Conservation (phyloP, 805 yeast species). For the Cyberlindnera samutprakarnensis region DNA sequence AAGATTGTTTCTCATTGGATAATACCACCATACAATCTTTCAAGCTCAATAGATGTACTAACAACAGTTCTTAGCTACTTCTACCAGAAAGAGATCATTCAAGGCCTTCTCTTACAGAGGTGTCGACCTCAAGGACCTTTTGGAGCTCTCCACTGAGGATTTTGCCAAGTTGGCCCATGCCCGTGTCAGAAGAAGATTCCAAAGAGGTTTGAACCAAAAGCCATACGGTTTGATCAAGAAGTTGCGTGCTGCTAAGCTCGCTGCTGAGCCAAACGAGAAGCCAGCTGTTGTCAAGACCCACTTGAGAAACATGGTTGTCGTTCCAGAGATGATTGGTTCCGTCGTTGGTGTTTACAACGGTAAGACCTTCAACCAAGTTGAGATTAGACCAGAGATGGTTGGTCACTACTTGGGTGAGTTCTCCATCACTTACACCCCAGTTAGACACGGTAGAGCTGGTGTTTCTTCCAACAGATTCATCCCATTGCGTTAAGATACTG, state of each 20-base stretch:
- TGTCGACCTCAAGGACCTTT: constrained; percentile 90
- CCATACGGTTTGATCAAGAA: constrained; percentile 95
- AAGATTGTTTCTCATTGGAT: no score
- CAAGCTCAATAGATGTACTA: no score
- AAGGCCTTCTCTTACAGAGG: constrained; percentile 98
- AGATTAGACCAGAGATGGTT: constrained; percentile 98
- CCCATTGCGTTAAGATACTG: constrained; percentile 47
- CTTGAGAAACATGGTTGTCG: constrained; percentile 96
- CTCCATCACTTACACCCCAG: constrained; percentile 99
- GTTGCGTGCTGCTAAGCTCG: constrained; percentile 94
- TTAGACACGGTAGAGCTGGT: constrained; percentile 98
- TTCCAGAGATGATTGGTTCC: constrained; percentile 99
- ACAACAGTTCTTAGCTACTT: constrained; percentile 24
- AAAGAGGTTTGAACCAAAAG: constrained; percentile 93
- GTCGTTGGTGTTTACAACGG: constrained; percentile 99
- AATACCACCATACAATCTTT: no score
- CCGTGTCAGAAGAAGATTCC: constrained; percentile 99
- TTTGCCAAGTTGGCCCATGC: constrained; percentile 95
- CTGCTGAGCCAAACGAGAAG: constrained; percentile 88
- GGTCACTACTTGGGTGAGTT: constrained; percentile 99
- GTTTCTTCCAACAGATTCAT: constrained; percentile 69
- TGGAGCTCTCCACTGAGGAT: constrained; percentile 93
- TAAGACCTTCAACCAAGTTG: constrained; percentile 98
- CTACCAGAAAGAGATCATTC: constrained; percentile 76
- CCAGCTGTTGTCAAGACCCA: constrained; percentile 98